Conservation (phyloP, 2,329 filamentous ascomycete genomes). For the Aureobasidium namibiae region DNA sequence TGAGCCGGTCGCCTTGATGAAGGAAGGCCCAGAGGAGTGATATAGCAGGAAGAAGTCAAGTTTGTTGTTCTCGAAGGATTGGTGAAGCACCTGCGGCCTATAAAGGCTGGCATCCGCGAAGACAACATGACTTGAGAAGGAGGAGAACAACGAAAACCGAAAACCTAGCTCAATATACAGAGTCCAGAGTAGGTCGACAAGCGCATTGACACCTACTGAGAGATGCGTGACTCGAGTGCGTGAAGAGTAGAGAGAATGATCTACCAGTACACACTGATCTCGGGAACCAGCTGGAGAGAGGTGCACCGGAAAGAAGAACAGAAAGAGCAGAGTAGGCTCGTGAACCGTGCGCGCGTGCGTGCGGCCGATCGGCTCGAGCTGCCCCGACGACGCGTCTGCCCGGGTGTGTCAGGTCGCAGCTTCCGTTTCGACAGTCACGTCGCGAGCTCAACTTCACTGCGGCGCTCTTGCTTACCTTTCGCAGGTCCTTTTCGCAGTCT, state of each 20-base stretch:
- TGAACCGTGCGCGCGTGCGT: neutral
- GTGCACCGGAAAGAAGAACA: neutral
- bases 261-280: neutral
- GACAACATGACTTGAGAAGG: slow-evolving; percentile 1
- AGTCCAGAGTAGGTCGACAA: neutral
- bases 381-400: neutral
- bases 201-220: neutral
- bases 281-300: neutral
- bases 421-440: neutral
- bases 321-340: neutral
- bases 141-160: neutral
- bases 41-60: neutral
- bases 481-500: neutral
- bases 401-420: neutral
- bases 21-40: neutral
- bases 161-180: slow-evolving; percentile 3
- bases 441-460: neutral
- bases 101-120: neutral
- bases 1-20: neutral
- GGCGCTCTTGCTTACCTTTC: neutral
- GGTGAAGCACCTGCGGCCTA: neutral
- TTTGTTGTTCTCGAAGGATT: neutral
- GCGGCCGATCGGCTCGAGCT: neutral
- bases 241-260: no score
- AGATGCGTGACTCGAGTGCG: neutral